Evolutionary conservation across 1,284 basidiomycete species (phyloP), one percentile per base, ranked within the genome.

Genomic region (Kwoniella shivajii): DNA sequence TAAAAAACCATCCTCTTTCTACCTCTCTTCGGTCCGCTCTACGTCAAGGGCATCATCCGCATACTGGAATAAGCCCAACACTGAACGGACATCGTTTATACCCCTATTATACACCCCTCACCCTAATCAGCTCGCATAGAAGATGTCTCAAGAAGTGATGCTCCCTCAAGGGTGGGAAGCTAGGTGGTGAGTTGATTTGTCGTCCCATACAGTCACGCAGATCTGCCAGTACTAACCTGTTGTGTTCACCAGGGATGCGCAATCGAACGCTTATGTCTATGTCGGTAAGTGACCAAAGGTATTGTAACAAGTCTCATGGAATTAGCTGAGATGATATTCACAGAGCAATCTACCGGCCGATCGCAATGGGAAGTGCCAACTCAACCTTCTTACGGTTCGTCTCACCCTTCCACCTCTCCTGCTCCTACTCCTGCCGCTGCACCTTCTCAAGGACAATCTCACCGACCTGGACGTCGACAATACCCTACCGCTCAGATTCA

Each of bases 401-500:
- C 62, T 45, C 44, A 63, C 41, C 61, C 64, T 36, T 57, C 66
- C 33, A 43, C 64, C 20, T 54, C 69, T 13, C 57, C 71, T 13
- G 43, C 65, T 31, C 58, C 67, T 13, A 42, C 63, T 22, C 57
- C 64, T 4, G 58, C 61, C 11, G 54, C 70, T 38, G 81, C 80
- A 80, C n/a, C n/a, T n/a, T n/a, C n/a, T n/a, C 26, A 82, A 80
- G 26, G 26, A 16, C 39, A 80, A 78, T 30, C 63, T 30, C 78
- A 81, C 57, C 66, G 65, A 54, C 29, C 59, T n/a, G 92, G 90
- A 79, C 85, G 91, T 65, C 86, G 92, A 49, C 90, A 93, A 76
- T 95, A 95, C 77, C 92, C 92, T 46, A 85, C 89, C 6, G 90
- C 88, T 11, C 89, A 93, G 77, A 90, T 77, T 53, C 71, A 89